Evolutionary conservation across 331 rosid genomes (phyloP), one percentile per base, ranked within the genome.

Genomic region (Stylosanthes scabra): DNA sequence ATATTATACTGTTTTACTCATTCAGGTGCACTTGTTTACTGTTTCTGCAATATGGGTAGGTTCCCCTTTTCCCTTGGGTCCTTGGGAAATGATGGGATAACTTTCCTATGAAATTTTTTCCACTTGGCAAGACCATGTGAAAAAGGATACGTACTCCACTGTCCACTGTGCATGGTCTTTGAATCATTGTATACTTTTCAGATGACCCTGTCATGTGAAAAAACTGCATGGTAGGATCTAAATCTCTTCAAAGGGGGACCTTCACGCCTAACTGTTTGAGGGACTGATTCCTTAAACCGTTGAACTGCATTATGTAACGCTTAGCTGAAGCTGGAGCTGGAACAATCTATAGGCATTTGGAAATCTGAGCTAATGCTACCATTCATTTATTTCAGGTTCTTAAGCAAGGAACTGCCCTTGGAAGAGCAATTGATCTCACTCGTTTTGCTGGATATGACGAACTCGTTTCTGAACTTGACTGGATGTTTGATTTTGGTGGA

Each of bases 401-500:
- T 76, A 90, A 86, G 83, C 51, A 74, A 39, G 89, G 92, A 83
- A 63, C 76, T 20, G 82, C 81, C 49, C 92, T 85, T 46, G 96
- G 96, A 59, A 85, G 89, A 80, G 85, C 93, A 6, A 69, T 87
- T 71, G 85, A 87, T 77, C 86, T 90, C 51, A 1, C 74, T 0
- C 79, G 75, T 59, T 75, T 90, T 44, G 59, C 59, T 51, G 90
- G 90, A 16, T 87, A 83, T 50, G 74, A 45, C 1, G 86, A 80
- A 25, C 96, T 90, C 42, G 61, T 82, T 39, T 47, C 83, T 8
- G 79, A 87, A 80, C 85, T 90, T 5, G 96, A 90, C 72, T 58
- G 57, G 40, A 87, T 86, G 90, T 90, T 90, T 8, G 86, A 82
- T 15, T 90, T 90, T 27, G 60, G 83, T 44, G 96, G 89, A 76